Evolutionary conservation across 2,329 filamentous ascomycete species (phyloP).

Genomic region (Trichoderma sp.): DNA sequence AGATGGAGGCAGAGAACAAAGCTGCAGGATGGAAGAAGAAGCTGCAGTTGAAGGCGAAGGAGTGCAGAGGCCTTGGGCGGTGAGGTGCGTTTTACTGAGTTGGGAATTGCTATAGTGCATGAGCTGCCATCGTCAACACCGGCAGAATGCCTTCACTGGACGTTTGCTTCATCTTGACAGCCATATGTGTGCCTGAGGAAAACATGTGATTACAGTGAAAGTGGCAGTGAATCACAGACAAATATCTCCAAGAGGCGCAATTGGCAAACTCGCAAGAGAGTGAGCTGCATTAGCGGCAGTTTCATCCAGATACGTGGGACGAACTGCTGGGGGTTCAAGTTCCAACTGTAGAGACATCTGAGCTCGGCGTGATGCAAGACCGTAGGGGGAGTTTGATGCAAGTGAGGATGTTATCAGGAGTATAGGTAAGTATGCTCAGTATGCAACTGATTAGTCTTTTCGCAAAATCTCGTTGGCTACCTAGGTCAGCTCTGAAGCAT

Average conservation of each 20-base stretch:
- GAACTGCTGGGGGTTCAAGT: background rate
- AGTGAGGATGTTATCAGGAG: background rate
- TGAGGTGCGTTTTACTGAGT: background rate
- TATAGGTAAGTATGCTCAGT: background rate
- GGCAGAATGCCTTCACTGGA: background rate
- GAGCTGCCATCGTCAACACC: background rate
- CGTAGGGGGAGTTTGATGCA: background rate
- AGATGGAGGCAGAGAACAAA: background rate
- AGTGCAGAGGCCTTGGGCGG: background rate
- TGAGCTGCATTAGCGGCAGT: background rate
- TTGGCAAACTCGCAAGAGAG: background rate
- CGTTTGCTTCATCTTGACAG: background rate
- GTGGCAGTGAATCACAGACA: background rate
- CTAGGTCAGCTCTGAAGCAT: background rate
- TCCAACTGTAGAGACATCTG: background rate
- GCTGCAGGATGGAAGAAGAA: background rate
- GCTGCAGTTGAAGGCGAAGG: background rate
- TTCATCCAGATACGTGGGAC: background rate
- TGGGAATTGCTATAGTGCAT: background rate
- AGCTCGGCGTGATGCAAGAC: background rate
- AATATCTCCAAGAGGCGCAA: background rate
- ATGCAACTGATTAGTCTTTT: background rate
- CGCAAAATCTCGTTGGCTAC: rapidly evolving
- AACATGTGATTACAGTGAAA: rapidly evolving
- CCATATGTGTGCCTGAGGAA: background rate